Evolutionary conservation across 495 filamentous ascomycete species (phyloP).

Genomic region (Hyaloscypha variabilis): DNA sequence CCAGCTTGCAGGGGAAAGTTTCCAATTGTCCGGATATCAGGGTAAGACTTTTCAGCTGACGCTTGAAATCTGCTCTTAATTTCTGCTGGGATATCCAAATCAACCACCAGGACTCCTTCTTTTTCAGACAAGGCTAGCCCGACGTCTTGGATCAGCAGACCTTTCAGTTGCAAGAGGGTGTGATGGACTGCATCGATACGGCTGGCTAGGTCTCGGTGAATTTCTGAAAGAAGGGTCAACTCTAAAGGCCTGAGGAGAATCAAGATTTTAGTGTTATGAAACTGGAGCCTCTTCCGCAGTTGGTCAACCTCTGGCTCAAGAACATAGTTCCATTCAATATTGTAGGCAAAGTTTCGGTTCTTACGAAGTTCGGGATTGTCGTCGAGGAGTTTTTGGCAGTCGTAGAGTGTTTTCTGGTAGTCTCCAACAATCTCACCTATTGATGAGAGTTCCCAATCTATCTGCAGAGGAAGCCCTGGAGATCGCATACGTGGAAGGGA

Average conservation of each 20-base stretch:
- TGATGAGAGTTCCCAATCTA: conserved; percentile 24
- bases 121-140: conserved; percentile 22
- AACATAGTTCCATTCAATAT: conserved; percentile 30
- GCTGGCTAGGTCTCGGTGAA: conserved; percentile 29
- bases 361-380: conserved; percentile 26
- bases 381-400: conserved; percentile 29
- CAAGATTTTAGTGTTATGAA: conserved; percentile 32
- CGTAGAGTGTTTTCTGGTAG: conserved; percentile 28
- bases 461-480: neutral
- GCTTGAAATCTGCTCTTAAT: conserved; percentile 19
- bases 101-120: conserved; percentile 11
- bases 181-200: conserved; percentile 28
- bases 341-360: conserved; percentile 22
- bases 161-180: conserved; percentile 19
- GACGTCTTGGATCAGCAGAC: conserved; percentile 25
- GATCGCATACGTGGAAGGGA: conserved; percentile 5
- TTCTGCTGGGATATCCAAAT: conserved; percentile 14
- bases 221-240: conserved; percentile 22
- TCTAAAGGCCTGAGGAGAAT: conserved; percentile 32
- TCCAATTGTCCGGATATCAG: conserved; percentile 6
- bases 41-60: conserved; percentile 16
- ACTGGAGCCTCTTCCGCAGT: conserved; percentile 22
- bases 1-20: conserved; percentile 29
- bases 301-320: conserved; percentile 27
- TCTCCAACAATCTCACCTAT: conserved; percentile 33